Base-by-base conservation (phyloP, 768 basidiomycete species). In the Hydnomerulius pinastri region DNA sequence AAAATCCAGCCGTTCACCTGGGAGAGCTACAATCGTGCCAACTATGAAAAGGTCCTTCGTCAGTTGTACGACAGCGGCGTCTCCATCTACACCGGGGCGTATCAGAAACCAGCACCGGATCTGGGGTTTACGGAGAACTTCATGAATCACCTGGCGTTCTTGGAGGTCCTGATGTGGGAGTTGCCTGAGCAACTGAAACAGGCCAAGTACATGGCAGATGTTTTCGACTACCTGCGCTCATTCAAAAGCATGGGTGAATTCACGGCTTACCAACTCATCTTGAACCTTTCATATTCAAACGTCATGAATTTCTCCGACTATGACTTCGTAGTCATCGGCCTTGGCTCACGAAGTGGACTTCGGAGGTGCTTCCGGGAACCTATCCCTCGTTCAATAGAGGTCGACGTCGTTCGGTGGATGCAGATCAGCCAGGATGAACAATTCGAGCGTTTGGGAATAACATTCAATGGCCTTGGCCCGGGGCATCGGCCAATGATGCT, bases 221-320 rank as follows among this genome's bases (percentile, higher is more conserved):
- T 87, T 20, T 89, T 78, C 58, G 81, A 83, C 40, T 77, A 73
- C 49, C 57, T 90, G 21, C 68, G 72, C 21, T 72, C 77, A 3
- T 89, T 80, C 58, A 87, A 82, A 0, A 78, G 86, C 56, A 81
- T 90, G 79, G 89, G 84, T n/a, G 77, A 77, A 25, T 92, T 92
- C 65, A 82, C 77, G 29, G 76, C 83, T 0, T 87, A 82, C 62
- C 90, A 92, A 63, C 79, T 85, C 30, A 66, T 85, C 42, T 65
- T 85, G 42, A 78, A 77, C 51, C 70, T 86, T 20, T 78, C 80
- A 9, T 87, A 87, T 63, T 76, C 81, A 12, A 56, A 68, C 4
- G 62, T 82, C 25, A 62, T 88, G 48, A 77, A 83, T 58, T 90
- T 83, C 58, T 80, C 81, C 48, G 78, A 79, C 47, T 71, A 81